Evolutionary conservation across 345 rosid genomes (phyloP).

Genomic region (Psidium friedrichsthalianum): DNA sequence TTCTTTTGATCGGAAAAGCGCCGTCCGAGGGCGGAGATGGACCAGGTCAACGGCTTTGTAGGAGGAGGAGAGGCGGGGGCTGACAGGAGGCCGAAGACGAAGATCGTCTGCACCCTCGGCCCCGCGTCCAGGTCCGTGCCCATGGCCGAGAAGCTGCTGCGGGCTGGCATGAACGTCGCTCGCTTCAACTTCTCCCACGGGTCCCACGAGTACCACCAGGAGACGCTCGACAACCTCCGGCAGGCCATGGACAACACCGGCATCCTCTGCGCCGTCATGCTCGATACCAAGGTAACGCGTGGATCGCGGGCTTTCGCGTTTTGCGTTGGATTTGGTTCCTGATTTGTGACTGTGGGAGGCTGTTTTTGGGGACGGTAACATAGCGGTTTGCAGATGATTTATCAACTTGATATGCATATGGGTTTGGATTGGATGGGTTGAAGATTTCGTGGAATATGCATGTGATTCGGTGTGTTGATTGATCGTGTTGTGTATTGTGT

Average conservation of each 20-base stretch:
- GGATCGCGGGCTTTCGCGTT: background rate
- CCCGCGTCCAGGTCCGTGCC: slow-evolving; percentile 86
- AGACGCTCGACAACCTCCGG: slow-evolving; percentile 85
- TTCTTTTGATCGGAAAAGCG: background rate
- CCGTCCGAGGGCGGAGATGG: background rate
- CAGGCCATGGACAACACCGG: slow-evolving; percentile 83
- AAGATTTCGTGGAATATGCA: background rate
- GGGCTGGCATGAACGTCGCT: slow-evolving; percentile 97
- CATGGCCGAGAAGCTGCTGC: slow-evolving; percentile 75
- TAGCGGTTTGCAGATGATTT: background rate
- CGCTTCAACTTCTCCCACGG: slow-evolving; percentile 98
- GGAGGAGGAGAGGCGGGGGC: background rate
- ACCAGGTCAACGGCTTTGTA: background rate
- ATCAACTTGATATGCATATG: background rate
- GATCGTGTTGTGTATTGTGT: background rate
- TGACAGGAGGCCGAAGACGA: slow-evolving; percentile 74
- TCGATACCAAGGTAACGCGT: slow-evolving; percentile 68
- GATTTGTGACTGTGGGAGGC: background rate
- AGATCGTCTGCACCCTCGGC: slow-evolving; percentile 96
- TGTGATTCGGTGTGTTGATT: background rate
- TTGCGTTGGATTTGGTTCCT: background rate
- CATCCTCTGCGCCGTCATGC: slow-evolving; percentile 96
- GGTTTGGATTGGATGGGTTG: background rate
- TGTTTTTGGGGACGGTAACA: background rate
- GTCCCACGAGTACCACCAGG: slow-evolving; percentile 88